These are phyloP conservation scores for Coemansia sp. DNA, from an alignment of 192 early-diverging fungal genomes.

Conservation along the genomic window DNA sequence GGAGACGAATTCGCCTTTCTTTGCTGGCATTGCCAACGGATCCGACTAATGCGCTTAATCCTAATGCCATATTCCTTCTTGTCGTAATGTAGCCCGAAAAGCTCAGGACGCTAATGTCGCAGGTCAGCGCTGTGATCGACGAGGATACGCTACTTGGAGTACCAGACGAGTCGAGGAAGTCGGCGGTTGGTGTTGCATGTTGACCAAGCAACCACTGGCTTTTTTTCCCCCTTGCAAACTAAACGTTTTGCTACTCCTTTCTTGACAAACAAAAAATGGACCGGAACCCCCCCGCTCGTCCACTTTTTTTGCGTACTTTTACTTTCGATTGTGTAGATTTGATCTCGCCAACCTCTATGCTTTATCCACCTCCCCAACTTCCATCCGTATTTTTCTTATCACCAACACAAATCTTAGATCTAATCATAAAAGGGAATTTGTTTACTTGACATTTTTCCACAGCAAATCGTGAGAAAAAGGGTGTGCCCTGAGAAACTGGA, in stretches of 20 bases:
- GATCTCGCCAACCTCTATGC: neutral
- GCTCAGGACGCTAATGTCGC: constrained; percentile 48
- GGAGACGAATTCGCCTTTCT: neutral
- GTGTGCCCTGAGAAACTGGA: too few species aligned
- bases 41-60: neutral
- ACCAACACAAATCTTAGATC: neutral
- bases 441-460: too few species aligned
- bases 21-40: neutral
- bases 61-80: neutral
- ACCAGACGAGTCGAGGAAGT: constrained; percentile 12
- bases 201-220: constrained; percentile 9
- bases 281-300: neutral
- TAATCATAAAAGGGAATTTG: neutral
- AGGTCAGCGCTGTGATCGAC: constrained; percentile 48
- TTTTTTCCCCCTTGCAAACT: neutral
- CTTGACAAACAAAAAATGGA: neutral
- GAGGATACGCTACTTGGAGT: constrained; percentile 29
- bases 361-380: neutral
- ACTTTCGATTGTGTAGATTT: constrained; percentile 9
- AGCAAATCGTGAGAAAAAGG: neutral
- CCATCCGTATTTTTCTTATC: neutral
- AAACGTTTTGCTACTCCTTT: neutral
- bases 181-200: constrained; percentile 27
- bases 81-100: constrained; percentile 40
- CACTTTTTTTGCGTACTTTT: constrained; percentile 6